Evolutionary conservation across 2,329 filamentous ascomycete genomes (phyloP), one percentile per base, ranked within the genome.

Genomic region (Talaromyces sp.): DNA sequence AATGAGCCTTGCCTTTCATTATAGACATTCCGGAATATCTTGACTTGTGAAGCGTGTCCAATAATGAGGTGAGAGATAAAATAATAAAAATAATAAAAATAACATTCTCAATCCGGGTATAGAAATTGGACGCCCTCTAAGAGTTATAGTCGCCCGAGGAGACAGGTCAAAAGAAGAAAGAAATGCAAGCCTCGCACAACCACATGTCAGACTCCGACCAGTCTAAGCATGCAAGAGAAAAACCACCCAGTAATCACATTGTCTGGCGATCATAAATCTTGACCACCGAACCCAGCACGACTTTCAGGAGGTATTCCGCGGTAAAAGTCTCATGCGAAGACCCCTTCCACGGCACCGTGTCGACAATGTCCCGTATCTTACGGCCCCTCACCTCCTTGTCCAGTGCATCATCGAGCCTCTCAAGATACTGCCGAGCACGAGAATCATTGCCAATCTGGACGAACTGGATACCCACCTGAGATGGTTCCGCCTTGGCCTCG

Each of bases 391-490:
- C 80, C 32, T 81, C 78, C 28, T 13, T n/a, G 84, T 70, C 49
- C 39, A 95, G 77, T 3, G 84, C 83, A 72, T 97, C 90, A 71
- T 98, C 93, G 8, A 98, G 81, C 54, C 87, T 81, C 67, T 84
- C 78, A 44, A 98, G 80, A 60, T 88, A 86, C 66, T 81, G 75
- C 1, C 82, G 80, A 0, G 93, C 93, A 0, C 75, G 78, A 0
- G 77, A 71, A 67, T 96, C 91, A 56, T 84, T 82, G 61, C 95
- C 93, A 52, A 98, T 90, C 76, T 97, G 93, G 80, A 98, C 96
- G 79, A 98, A 98, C 74, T 98, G 93, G 61, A 98, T 86, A 36
- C 93, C 93, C 9, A 97, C 81, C 78, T 98, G 95, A 81, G 90
- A 90, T 0, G 87, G 82, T 4, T 88, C 86, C 0, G 92, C 92